These are phyloP conservation scores for Wickerhamomyces chambardii DNA, from an alignment of 805 yeast genomes.

Conservation along the genomic window DNA sequence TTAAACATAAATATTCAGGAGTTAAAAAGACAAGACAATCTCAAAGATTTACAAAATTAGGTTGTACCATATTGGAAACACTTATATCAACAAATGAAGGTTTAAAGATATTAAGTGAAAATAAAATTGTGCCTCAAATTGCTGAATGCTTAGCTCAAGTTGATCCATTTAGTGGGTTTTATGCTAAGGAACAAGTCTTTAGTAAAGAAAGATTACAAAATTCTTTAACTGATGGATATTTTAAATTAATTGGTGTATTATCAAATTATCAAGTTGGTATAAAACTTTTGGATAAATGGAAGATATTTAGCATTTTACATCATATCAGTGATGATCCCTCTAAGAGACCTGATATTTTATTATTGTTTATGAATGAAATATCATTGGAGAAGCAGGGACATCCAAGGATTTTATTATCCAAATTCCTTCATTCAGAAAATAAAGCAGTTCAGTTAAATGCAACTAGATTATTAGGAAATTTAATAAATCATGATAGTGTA, in stretches of 20 bases:
- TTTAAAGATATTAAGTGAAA: slow-evolving; percentile 51
- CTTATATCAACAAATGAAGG: slow-evolving; percentile 61
- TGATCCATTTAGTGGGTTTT: slow-evolving; percentile 71
- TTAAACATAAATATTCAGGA: slow-evolving; percentile 70
- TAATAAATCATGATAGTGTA: slow-evolving; percentile 23
- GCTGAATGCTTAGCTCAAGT: slow-evolving; percentile 85
- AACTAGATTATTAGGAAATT: slow-evolving; percentile 38
- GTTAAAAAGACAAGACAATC: slow-evolving; percentile 41
- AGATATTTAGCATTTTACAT: slow-evolving; percentile 71
- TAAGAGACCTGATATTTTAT: slow-evolving; percentile 46
- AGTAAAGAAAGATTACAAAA: slow-evolving; percentile 47
- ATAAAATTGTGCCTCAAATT: slow-evolving; percentile 78
- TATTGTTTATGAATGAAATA: slow-evolving; percentile 49
- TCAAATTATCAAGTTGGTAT: slow-evolving; percentile 55
- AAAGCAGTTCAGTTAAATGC: slow-evolving; percentile 44
- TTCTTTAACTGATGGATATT: slow-evolving; percentile 70
- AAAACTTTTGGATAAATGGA: slow-evolving; percentile 69
- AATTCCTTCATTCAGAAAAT: slow-evolving; percentile 51
- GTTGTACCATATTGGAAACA: slow-evolving; percentile 64
- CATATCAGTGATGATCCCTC: slow-evolving; percentile 52
- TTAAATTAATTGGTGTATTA: slow-evolving; percentile 69
- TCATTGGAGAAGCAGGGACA: slow-evolving; percentile 56
- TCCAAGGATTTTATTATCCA: slow-evolving; percentile 54
- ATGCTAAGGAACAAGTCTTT: slow-evolving; percentile 67
- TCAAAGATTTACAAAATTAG: slow-evolving; percentile 56